Base-by-base conservation (phyloP, 169 alveolate genomes). In the Eimeria necatrix region DNA sequence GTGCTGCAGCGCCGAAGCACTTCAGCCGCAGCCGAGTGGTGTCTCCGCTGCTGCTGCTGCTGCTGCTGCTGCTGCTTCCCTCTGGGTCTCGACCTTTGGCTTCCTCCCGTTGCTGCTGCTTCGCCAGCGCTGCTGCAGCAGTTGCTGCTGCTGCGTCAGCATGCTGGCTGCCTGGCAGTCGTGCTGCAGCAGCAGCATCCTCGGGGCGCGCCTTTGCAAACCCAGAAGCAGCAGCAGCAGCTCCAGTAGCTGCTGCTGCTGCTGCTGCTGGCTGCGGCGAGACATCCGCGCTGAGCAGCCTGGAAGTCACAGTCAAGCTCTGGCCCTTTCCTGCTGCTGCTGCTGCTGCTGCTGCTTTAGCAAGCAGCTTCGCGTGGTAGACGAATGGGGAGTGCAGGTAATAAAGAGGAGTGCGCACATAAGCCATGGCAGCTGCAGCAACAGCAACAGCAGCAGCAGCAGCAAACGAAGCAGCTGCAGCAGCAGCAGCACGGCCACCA, bases 311-410 rank as follows among this genome's bases (percentile, higher is more conserved):
- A 61, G 32, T 10, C 24, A 4, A 7, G 73, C 73, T 61, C 32
- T 26, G 32, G n/a, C 22, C 6, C 4, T 20, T 20, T 61, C n/a
- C n/a, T 61, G 73, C 73, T 61, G 73, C 73, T 61, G 73, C 52
- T 18, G 86, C 61, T 46, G 86, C 86, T n/a, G 86, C 86, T 12
- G 86, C 86, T 46, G 86, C 86, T 24, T 24, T 64, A 10, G 76
- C 76, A 7, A 76, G 26, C 8, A 76, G 24, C 86, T 46, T 76
- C 22, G 86, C 86, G 61, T 76, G 86, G 16, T 5, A 76, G 6
- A 76, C 86, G 16, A 76, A 76, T 4, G 86, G 86, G 3, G 86
- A 76, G 46, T 76, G 86, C 56, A 76, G 22, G 8, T n/a, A 32
- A 32, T n/a, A 76, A 5, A 76, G 86, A 24, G 86, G 86, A 32